Base-by-base conservation (phyloP, 2,329 filamentous ascomycete species). In the Aspergillus intermedius region DNA sequence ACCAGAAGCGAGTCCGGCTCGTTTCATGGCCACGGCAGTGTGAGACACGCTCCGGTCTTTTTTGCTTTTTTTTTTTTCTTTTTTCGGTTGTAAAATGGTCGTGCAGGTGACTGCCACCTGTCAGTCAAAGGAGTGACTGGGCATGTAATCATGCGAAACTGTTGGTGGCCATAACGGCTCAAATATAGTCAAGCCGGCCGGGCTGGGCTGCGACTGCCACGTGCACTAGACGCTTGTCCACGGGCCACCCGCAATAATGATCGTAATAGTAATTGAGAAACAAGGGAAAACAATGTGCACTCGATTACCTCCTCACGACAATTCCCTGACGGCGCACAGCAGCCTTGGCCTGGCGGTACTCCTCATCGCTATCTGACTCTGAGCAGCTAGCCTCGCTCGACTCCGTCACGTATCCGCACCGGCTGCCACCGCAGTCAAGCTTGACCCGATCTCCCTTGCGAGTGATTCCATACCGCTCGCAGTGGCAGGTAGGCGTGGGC, bases 381-480 rank as follows among this genome's bases (percentile, higher is more conserved):
- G 79, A 86, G 58, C 83, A 89, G 77, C 84, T 88, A 48, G 81
- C 80, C 54, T 77, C 80, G 52, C 86, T 82, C 4, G 65, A 67
- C 62, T 88, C 84, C 56, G 60, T 60, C 42, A 80, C 81, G 74
- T 87, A 93, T 64, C 88, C 88, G 74, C 91, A 96, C 68, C 88
- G 85, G 53, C 83, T 77, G 60, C 91, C 91, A 60, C 90, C 90
- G 66, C 91, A 97, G 81, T 96, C 91, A 70, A 96, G 83, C 81
- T 91, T 93, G 80, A 97, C 87, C 64, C 91, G 85, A 71, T 94
- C 87, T 66, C 91, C 90, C 70, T 86, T 84, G 74, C 90, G 87
- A 56, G 91, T 96, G 77, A 97, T 95, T 61, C 91, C 91, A 77
- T 93, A 96, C 75, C 91, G 88, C 72, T 96, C 89, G 75, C 91